Base-by-base conservation (phyloP, 2,329 filamentous ascomycete genomes). In the Aspergillus pseudonomiae region DNA sequence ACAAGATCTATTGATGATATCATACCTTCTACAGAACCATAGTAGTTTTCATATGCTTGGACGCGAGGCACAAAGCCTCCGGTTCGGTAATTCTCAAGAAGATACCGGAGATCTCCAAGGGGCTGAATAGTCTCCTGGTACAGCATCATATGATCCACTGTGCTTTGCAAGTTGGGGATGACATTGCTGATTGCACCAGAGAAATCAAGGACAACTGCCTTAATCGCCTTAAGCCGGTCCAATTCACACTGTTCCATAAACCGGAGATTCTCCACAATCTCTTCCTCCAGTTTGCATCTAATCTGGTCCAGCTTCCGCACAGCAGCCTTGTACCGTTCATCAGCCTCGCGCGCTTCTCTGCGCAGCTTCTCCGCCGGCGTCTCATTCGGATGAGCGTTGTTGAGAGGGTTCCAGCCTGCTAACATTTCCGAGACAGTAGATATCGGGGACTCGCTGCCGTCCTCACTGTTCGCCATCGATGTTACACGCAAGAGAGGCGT, bases 81-180 rank as follows among this genome's bases (percentile, higher is more conserved):
- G 7, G 95, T 99, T 67, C 94, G 90, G 80, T 99, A 99, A 76
- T 94, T 99, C 81, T 99, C 95, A 53, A 99, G 85, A 64, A 99
- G 86, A 77, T 98, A 99, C 67, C 95, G 88, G 70, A 99, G 82
- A 78, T 99, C 95, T 45, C 92, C 91, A 55, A 89, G 77, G 6
- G 95, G 95, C 78, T 98, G 95, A n/a, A 99, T 92, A 0, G 95
- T 98, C 83, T 99, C 95, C 78, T 99, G 95, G 81, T 96, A 99
- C 54, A 99, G 85, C 89, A 99, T 93, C 94, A 99, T 97, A 76
- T 96, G 93, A 81, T 99, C 95, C 28, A 99, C 93, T 0, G 94
- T 93, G 63, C 94, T 94, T 79, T 98, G 95, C 66, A 99, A 82
- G 74, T 92, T 96, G 21, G 95, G 96, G 67, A 99, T 98, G 72